Evolutionary conservation across 352 stramenopile genomes (phyloP).

Genomic region (Globisporangium perplexum): DNA sequence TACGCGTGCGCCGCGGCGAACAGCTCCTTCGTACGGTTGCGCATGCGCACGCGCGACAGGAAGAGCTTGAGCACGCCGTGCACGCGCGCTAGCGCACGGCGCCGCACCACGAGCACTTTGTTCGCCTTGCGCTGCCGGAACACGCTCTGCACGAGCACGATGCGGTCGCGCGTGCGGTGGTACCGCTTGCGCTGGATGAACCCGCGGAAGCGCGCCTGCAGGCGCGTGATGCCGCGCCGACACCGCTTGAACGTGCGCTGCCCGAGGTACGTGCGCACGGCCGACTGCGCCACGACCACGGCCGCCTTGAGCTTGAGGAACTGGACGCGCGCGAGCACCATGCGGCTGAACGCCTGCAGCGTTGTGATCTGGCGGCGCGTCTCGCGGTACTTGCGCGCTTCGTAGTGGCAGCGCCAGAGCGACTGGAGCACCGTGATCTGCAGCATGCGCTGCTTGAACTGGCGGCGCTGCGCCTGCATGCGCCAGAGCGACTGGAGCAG

Average conservation of each 20-base stretch:
- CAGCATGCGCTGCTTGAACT: conserved; percentile 36
- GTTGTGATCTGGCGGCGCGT: conserved; percentile 57
- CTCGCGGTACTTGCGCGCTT: conserved; percentile 47
- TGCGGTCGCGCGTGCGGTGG: conserved; percentile 22
- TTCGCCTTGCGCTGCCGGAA: conserved; percentile 59
- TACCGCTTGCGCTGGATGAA: conserved; percentile 65
- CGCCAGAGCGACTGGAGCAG: conserved; percentile 75
- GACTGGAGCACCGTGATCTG: conserved; percentile 75
- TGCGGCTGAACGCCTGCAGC: conserved; percentile 60
- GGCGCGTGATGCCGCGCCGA: conserved; percentile 51
- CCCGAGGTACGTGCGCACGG: conserved; percentile 67
- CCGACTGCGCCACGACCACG: conserved; percentile 57
- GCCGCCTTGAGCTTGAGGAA: conserved; percentile 50
- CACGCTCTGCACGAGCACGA: conserved; percentile 76
- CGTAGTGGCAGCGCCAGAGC: conserved; percentile 66
- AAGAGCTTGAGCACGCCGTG: conserved; percentile 69
- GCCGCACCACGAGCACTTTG: conserved; percentile 37
- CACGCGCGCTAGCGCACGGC: conserved; percentile 64
- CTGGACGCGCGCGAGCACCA: conserved; percentile 46
- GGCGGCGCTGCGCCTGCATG: conserved; percentile 60
- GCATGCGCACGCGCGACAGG: conserved; percentile 76
- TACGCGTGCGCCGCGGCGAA: conserved; percentile 75
- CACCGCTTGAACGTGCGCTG: conserved; percentile 56
- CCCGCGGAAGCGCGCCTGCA: conserved; percentile 65
- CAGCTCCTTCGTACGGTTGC: conserved; percentile 70